These are phyloP conservation scores for Hemisphaericaspora xylofermentans DNA, from an alignment of 1,139 yeast genomes.

Conservation along the genomic window DNA sequence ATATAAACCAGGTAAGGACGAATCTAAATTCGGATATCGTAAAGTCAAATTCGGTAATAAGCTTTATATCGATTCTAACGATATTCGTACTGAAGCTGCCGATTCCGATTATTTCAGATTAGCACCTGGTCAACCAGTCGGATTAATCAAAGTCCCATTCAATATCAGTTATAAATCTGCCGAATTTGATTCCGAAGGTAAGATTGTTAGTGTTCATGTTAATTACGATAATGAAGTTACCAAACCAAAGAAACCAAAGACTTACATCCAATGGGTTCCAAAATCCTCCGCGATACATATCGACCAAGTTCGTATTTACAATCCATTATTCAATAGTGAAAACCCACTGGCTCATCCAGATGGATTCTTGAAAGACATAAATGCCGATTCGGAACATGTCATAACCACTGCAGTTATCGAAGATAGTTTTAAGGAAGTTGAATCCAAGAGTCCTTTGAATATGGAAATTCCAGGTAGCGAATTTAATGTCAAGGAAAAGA, in stretches of 20 bases:
- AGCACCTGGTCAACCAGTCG: constrained; percentile 93
- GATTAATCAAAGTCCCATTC: constrained; percentile 89
- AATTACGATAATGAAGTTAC: constrained; percentile 65
- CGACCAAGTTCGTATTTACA: constrained; percentile 81
- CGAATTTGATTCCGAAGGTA: constrained; percentile 63
- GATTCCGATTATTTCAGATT: constrained; percentile 71
- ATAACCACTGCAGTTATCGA: constrained; percentile 71
- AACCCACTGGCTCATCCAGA: constrained; percentile 88
- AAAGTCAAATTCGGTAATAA: constrained; percentile 72
- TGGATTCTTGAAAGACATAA: constrained; percentile 83
- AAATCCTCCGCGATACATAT: constrained; percentile 55
- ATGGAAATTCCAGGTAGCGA: constrained; percentile 63
- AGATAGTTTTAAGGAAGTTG: constrained; percentile 69
- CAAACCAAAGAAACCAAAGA: constrained; percentile 69
- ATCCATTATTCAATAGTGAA: constrained; percentile 85
- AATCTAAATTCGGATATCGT: constrained; percentile 66
- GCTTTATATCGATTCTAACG: constrained; percentile 82
- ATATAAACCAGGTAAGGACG: constrained; percentile 83
- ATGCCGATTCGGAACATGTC: constrained; percentile 73
- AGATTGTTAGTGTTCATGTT: constrained; percentile 69
- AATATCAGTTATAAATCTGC: constrained; percentile 72
- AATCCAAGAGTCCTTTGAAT: constrained; percentile 74
- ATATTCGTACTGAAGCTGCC: constrained; percentile 39
- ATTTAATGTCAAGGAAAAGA: constrained; percentile 64
- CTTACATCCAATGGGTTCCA: constrained; percentile 97